Conservation (phyloP, 2,329 filamentous ascomycete species). For the Hypoxylon sp. region DNA sequence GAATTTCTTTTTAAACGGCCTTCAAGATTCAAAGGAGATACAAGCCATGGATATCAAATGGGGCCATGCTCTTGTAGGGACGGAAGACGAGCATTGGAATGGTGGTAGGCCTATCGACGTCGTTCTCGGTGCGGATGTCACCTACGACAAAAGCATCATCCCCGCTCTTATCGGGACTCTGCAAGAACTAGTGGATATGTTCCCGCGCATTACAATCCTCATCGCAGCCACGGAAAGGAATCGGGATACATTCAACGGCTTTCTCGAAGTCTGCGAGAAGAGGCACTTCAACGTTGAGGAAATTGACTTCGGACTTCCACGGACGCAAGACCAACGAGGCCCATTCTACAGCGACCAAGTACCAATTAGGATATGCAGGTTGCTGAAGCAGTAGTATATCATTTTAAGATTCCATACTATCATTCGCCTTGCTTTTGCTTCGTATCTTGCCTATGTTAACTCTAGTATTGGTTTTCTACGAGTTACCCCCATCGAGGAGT, state of each 20-base stretch:
- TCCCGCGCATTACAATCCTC: slow-evolving; percentile 70
- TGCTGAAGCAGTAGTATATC: slow-evolving; percentile 50
- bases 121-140: slow-evolving; percentile 83
- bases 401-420: not conserved
- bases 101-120: slow-evolving; percentile 68
- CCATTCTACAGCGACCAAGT: slow-evolving; percentile 76
- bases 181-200: slow-evolving; percentile 71
- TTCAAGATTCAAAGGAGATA: slow-evolving; percentile 66
- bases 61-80: slow-evolving; percentile 72
- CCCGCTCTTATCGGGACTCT: slow-evolving; percentile 76
- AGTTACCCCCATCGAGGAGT: not conserved
- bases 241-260: slow-evolving; percentile 75
- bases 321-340: slow-evolving; percentile 64
- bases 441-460: not conserved
- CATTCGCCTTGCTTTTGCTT: not conserved
- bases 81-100: slow-evolving; percentile 69
- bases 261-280: slow-evolving; percentile 71
- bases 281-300: slow-evolving; percentile 61
- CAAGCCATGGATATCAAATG: slow-evolving; percentile 72
- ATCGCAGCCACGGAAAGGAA: slow-evolving; percentile 82
- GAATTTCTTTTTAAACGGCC: slow-evolving; percentile 77
- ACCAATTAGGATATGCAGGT: slow-evolving; percentile 70
- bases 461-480: too few species aligned
- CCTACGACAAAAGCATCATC: slow-evolving; percentile 77
- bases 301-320: slow-evolving; percentile 60